Evolutionary conservation across 495 filamentous ascomycete species (phyloP).

Genomic region (Thermothielavioides terrestris): DNA sequence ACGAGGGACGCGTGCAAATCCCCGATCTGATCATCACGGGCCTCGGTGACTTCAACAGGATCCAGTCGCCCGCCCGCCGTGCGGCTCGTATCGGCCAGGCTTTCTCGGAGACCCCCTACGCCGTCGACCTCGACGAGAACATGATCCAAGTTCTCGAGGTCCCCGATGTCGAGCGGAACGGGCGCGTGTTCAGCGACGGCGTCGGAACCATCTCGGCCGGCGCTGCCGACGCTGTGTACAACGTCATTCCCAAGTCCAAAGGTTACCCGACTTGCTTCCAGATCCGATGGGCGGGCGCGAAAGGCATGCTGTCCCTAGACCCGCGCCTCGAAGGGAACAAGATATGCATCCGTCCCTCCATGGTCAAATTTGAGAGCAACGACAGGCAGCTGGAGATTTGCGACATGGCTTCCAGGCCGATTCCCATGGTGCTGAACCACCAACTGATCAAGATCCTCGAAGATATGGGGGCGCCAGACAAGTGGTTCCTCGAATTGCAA

Average conservation of each 20-base stretch:
- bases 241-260: conserved; percentile 33
- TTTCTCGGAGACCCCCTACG: conserved; percentile 65
- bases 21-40: conserved; percentile 46
- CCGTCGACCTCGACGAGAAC: conserved; percentile 34
- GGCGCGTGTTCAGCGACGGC: conserved; percentile 67
- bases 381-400: conserved; percentile 65
- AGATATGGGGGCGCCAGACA: conserved; percentile 48
- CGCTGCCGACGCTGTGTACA: conserved; percentile 46
- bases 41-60: conserved; percentile 57
- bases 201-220: conserved; percentile 59
- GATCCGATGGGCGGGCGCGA: conserved; percentile 60
- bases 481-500: conserved; percentile 56
- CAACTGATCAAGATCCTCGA: conserved; percentile 79
- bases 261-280: conserved; percentile 56
- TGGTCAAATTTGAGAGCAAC: conserved; percentile 64
- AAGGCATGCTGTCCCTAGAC: conserved; percentile 68
- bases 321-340: conserved; percentile 41
- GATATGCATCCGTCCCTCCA: conserved; percentile 56
- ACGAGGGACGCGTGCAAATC: conserved; percentile 35
- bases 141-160: conserved; percentile 29
- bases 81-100: conserved; percentile 78
- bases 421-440: conserved; percentile 63
- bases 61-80: conserved; percentile 61
- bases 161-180: conserved; percentile 33
- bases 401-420: conserved; percentile 51